Conservation (phyloP, 495 filamentous ascomycete genomes). For the Hyphodiscus hymeniophilus region DNA sequence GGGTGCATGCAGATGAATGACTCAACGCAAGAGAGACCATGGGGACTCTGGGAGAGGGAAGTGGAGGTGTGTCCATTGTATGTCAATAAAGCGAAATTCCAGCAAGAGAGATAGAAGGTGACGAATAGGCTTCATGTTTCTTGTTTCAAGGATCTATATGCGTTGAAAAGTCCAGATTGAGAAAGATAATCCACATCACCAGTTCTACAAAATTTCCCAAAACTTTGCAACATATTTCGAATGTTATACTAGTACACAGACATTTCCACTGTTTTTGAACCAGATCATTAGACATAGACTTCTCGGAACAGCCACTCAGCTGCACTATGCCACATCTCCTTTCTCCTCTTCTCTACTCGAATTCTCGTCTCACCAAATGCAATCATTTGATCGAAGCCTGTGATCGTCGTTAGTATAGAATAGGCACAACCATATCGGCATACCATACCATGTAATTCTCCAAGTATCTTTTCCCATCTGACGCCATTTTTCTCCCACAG, state of each 20-base stretch:
- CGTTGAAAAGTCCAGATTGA: no score
- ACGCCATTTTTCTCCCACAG: constrained; percentile 4
- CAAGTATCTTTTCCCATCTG: constrained; percentile 3
- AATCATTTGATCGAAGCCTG: constrained; percentile 12
- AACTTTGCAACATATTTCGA: no score
- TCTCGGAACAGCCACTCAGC: constrained; percentile 21
- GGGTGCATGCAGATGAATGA: constrained; percentile 20
- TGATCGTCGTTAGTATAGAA: neutral
- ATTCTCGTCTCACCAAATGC: neutral
- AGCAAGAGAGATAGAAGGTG: no score
- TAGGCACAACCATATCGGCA: neutral
- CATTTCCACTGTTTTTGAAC: no score
- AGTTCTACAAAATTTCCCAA: no score
- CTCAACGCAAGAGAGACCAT: constrained; percentile 25
- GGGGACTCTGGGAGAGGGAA: constrained; percentile 36
- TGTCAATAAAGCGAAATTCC: neutral
- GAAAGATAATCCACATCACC: no score
- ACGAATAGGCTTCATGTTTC: no score
- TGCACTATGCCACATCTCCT: constrained; percentile 12
- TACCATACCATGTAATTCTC: constrained; percentile 18
- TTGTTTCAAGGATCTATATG: no score
- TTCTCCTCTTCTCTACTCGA: neutral
- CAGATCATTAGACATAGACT: constrained; percentile 16
- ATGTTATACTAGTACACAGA: no score
- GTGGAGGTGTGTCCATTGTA: constrained; percentile 30